Base-by-base conservation (phyloP, 257 asterid genomes). In the Cruciata laevipes region DNA sequence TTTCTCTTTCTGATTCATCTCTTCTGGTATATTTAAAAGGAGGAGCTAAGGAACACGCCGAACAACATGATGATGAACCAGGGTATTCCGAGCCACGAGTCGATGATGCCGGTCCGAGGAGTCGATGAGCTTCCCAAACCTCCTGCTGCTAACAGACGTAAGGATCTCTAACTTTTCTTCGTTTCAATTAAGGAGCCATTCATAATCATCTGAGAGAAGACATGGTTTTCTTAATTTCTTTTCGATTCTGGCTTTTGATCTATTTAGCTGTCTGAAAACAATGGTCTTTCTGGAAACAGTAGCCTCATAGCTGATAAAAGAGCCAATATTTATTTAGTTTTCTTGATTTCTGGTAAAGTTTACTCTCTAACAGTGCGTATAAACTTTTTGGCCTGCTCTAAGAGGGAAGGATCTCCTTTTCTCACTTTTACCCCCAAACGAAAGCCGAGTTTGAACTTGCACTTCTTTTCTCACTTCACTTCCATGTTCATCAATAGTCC, bases 121-220 rank as follows among this genome's bases (percentile, higher is more conserved):
- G 81, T 90, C 58, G 95, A 90, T 64, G 99, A 94, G 63, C 96
- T 94, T 49, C 97, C 99, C 2, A 94, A 86, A 82, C 91, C 95
- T 70, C 98, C 95, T 16, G 96, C 63, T 5, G 96, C 95, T 56
- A 94, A 88, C 83, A 78, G 97, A 89, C 97, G 99, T 94, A 71
- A 80, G 96, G 5, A 25, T 27, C 25, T 52, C 23, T 32, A 25
- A 30, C 25, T 40, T 13, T 18, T 44, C 65, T 8, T 44, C 52
- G 51, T 35, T 38, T 16, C n/a, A n/a, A n/a, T n/a, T 47, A 3
- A 47, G 20, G 7, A 47, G 2, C 7, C 20, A 47, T 47, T 47
- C 17, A 14, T 47, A 16, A 42, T 0, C 20, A 7, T 40, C 4
- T 3, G 47, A 49, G 61, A 7, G 30, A 27, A 27, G 27, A 32